phyloP scores from a whole-genome alignment of 208 protist species.

The Jaenimonas drosophilae region DNA sequence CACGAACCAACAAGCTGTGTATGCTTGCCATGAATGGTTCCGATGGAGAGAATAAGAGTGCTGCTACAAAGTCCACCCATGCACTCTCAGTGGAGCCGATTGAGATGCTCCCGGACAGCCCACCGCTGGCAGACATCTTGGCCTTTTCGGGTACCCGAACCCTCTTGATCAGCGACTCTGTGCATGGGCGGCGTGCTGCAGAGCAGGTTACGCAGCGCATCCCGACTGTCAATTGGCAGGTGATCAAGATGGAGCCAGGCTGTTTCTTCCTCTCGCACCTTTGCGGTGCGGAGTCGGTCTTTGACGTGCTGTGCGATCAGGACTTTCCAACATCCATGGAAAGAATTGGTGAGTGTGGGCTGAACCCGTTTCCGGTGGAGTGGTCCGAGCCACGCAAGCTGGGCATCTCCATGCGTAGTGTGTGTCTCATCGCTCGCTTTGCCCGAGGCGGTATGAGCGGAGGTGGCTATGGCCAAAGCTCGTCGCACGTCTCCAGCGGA shows the following conservation, averaged over 20 bases:
- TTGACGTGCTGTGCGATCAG: slow-evolving; percentile 83
- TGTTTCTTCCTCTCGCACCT: slow-evolving; percentile 71
- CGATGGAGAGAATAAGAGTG: slow-evolving; percentile 5
- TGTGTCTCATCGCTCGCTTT: slow-evolving; percentile 75
- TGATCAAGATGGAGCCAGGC: slow-evolving; percentile 60
- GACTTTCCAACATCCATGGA: slow-evolving; percentile 81
- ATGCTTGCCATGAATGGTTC: slow-evolving; percentile 35
- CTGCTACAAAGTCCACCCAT: slow-evolving; percentile 21
- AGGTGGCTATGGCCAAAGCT: slow-evolving; percentile 61
- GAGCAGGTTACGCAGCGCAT: slow-evolving; percentile 27
- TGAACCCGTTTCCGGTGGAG: slow-evolving; percentile 85
- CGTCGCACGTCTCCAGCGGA: slow-evolving; percentile 20
- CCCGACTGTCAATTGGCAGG: slow-evolving; percentile 49
- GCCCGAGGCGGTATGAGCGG: slow-evolving; percentile 61
- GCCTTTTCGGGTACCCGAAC: slow-evolving; percentile 65
- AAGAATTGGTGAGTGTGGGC: slow-evolving; percentile 57
- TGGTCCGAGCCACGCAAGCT: slow-evolving; percentile 83
- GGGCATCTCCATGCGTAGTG: slow-evolving; percentile 72
- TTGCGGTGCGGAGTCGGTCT: slow-evolving; percentile 60
- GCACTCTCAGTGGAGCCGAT: slow-evolving; percentile 51
- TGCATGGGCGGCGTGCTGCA: slow-evolving; percentile 40
- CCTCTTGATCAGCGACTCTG: slow-evolving; percentile 50
- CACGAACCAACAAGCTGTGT: slow-evolving; percentile 58
- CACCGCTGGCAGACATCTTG: slow-evolving; percentile 68
- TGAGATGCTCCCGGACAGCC: slow-evolving; percentile 57